Evolutionary conservation across 495 filamentous ascomycete genomes (phyloP), one percentile per base, ranked within the genome.

Genomic region (Aspergillus ostianus): DNA sequence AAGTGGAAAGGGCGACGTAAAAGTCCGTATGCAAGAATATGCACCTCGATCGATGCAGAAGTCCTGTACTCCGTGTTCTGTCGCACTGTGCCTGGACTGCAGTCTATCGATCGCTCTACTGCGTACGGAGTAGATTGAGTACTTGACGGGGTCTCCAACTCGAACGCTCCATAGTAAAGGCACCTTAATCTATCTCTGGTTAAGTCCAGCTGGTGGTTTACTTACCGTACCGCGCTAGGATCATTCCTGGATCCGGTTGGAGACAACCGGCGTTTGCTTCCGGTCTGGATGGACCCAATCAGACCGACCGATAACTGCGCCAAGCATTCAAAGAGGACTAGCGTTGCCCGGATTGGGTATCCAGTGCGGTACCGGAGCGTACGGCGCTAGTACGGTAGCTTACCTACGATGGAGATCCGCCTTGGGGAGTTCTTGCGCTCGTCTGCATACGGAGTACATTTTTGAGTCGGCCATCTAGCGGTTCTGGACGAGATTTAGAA

Each of bases 271-370:
- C 50, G 41, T 15, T 56, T 36, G 32, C 23, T 26, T 4, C 23
- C 23, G 47, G 48, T 36, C 44, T 18, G 29, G 41, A 20, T 23
- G 13, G 53, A 50, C 53, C 60, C 49, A 59, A 65, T 51, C n/a
- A 56, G 57, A 57, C 59, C 64, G 49, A 49, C 60, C 65, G 51
- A 53, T 27, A 55, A 32, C 50, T 64, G 61, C 51, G 65, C 65
- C 61, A 67, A 67, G 61, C 13, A 18, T 46, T 53, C n/a, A 54
- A 49, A 20, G 47, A 27, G 61, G 61, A 41, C 62, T 67, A 67
- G 62, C 9, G 15, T 47, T 18, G 2, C 36, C 36, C 10, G 12
- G 10, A 15, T 41, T 41, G 36, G 36, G 36, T 41, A 41, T 41
- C 36, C 36, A 41, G 36, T 41, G 36, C 36, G 36, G 36, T 41